Percentiles rank a stretch among this genome's conserved stretches.
Evolutionary conservation across 2,329 filamentous ascomycete species (phyloP).

Genomic region (Ophiosphaerella korrae): DNA sequence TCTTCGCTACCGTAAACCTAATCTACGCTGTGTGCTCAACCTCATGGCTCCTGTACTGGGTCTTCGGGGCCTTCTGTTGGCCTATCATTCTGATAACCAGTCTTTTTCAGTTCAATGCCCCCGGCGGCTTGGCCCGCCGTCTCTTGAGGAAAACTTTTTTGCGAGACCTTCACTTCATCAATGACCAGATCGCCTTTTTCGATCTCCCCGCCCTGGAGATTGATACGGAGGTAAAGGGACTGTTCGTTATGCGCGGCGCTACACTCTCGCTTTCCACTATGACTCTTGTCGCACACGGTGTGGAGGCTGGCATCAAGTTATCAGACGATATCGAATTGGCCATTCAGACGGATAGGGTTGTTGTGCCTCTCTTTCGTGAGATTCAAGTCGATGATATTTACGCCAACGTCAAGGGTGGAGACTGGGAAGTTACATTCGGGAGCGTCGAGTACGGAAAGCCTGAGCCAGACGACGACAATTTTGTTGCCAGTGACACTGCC

Average conservation of each 20-base stretch:
- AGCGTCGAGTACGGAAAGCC: slow-evolving; percentile 32
- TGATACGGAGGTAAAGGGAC: slow-evolving; percentile 58
- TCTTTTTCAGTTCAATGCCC: slow-evolving; percentile 54
- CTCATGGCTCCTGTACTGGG: slow-evolving; percentile 58
- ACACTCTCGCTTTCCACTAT: slow-evolving; percentile 58
- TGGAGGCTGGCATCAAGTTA: slow-evolving; percentile 60
- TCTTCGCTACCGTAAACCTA: slow-evolving; percentile 55
- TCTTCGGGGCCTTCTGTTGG: slow-evolving; percentile 52
- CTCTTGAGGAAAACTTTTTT: slow-evolving; percentile 45
- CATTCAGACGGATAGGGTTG: slow-evolving; percentile 57
- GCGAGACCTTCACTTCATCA: slow-evolving; percentile 55
- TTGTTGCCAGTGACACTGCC: slow-evolving; percentile 53
- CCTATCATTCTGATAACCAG: slow-evolving; percentile 50
- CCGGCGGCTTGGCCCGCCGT: slow-evolving; percentile 45
- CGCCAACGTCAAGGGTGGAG: slow-evolving; percentile 60
- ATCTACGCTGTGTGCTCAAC: slow-evolving; percentile 55
- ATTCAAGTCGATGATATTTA: slow-evolving; percentile 60
- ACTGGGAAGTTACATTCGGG: slow-evolving; percentile 57
- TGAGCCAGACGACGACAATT: slow-evolving; percentile 43
- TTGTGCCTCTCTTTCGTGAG: slow-evolving; percentile 54
- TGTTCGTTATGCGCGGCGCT: slow-evolving; percentile 59
- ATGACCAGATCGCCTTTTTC: slow-evolving; percentile 58
- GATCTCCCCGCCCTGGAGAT: slow-evolving; percentile 60
- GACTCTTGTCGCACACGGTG: slow-evolving; percentile 57
- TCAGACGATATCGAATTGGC: slow-evolving; percentile 60